Evolutionary conservation across 1,284 basidiomycete genomes (phyloP).

Genomic region (Ustilago lituana): DNA sequence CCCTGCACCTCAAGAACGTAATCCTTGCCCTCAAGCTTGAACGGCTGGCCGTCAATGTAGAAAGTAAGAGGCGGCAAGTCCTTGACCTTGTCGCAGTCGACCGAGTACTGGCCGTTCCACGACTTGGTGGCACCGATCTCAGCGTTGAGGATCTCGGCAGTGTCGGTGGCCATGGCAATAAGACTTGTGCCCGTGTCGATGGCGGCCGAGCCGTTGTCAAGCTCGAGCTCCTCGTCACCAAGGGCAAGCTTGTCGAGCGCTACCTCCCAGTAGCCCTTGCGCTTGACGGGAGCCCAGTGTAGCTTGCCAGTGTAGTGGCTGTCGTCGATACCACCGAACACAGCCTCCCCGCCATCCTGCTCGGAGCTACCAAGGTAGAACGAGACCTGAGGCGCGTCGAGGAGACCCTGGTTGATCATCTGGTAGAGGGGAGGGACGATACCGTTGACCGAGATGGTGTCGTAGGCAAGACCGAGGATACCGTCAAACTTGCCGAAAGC

Average conservation of each 20-base stretch:
- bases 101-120: constrained; percentile 67
- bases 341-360: constrained; percentile 87
- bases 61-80: constrained; percentile 86
- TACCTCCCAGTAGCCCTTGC: constrained; percentile 91
- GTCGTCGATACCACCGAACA: constrained; percentile 90
- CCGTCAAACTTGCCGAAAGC: constrained; percentile 91
- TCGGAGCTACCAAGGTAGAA: constrained; percentile 92
- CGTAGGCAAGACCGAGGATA: constrained; percentile 92
- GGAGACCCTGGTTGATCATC: constrained; percentile 84
- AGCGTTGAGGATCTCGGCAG: constrained; percentile 97
- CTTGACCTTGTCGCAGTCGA: constrained; percentile 87
- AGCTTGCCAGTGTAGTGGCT: constrained; percentile 84
- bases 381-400: constrained; percentile 88
- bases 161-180: constrained; percentile 89
- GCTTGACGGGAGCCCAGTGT: constrained; percentile 87
- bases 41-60: constrained; percentile 71
- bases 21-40: constrained; percentile 82
- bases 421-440: constrained; percentile 95
- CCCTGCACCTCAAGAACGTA: constrained; percentile 89
- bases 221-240: constrained; percentile 79
- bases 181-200: constrained; percentile 83
- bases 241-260: constrained; percentile 69
- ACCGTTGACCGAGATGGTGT: constrained; percentile 94
- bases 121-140: constrained; percentile 71
- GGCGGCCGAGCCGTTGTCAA: constrained; percentile 85